A percentile compares a stretch with the other conserved stretches of the same genome.
These are phyloP conservation scores for Spergularia azorica DNA, from an alignment of 179 eudicot species.

Conservation along the genomic window DNA sequence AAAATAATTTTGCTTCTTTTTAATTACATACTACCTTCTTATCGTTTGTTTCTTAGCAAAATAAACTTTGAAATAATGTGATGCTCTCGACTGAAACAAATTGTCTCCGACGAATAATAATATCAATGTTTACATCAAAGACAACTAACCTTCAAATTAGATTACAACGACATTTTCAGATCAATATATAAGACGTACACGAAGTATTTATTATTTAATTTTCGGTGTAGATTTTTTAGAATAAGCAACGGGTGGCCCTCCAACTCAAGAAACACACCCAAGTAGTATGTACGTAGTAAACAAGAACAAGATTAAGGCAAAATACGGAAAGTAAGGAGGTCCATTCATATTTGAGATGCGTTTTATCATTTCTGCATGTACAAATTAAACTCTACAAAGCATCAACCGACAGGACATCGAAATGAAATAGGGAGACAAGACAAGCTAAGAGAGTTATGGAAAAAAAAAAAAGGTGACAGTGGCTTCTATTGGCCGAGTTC, in stretches of 20 bases:
- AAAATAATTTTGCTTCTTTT: too few relatives aligned
- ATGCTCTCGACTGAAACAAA: too few relatives aligned
- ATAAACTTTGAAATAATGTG: too few relatives aligned
- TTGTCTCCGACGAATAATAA: too few relatives aligned
- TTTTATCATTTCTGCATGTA: background rate
- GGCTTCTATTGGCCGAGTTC: slow-evolving; percentile 26
- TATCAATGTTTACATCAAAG: too few relatives aligned
- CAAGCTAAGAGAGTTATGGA: slow-evolving; percentile 11
- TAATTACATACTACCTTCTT: too few relatives aligned
- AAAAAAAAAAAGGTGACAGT: slow-evolving; percentile 13
- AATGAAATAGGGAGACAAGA: slow-evolving; percentile 31
- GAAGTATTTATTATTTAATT: background rate
- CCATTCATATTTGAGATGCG: slow-evolving; percentile 20
- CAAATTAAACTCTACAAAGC: background rate
- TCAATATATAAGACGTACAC: background rate
- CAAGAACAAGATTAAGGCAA: slow-evolving; percentile 17
- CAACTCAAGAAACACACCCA: slow-evolving; percentile 3
- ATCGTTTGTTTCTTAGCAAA: too few relatives aligned
- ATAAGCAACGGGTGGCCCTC: background rate
- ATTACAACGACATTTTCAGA: background rate
- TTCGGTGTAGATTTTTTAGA: background rate
- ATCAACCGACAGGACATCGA: background rate
- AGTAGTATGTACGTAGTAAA: background rate
- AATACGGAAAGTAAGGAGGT: slow-evolving; percentile 29
- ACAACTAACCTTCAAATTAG: too few relatives aligned